These are phyloP conservation scores for Elaeis oleifera DNA, from an alignment of 202 grass and related monocot species.

Conservation along the genomic window DNA sequence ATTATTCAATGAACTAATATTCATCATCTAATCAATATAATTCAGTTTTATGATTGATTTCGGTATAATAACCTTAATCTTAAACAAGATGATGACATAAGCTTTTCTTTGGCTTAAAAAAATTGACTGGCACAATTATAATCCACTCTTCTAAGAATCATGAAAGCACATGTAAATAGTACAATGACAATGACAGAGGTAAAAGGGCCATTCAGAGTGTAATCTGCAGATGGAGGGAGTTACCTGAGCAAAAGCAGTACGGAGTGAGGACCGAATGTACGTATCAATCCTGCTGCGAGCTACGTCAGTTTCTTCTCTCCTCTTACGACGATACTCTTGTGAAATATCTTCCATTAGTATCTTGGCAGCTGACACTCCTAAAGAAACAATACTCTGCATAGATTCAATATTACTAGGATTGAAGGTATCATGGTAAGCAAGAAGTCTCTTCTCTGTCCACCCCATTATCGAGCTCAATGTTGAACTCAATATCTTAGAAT, in stretches of 20 bases:
- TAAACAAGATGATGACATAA: too few relatives aligned
- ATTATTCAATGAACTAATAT: too few relatives aligned
- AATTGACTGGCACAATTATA: too few relatives aligned
- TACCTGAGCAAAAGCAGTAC: constrained; percentile 94
- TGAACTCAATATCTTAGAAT: background rate
- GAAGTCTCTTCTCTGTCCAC: constrained; percentile 11
- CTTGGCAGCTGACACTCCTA: background rate
- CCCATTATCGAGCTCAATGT: background rate
- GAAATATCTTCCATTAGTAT: constrained; percentile 1
- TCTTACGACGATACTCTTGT: constrained; percentile 65
- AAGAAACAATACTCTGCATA: background rate
- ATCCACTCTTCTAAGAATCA: too few relatives aligned
- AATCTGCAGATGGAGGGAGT: constrained; percentile 15
- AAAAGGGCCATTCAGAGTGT: background rate
- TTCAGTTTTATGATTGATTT: too few relatives aligned
- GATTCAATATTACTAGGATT: background rate
- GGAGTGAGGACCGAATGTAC: constrained; percentile 80
- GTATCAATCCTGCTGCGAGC: constrained; percentile 72
- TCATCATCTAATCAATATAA: too few relatives aligned
- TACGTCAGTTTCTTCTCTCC: constrained; percentile 72
- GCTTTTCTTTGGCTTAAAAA: too few relatives aligned
- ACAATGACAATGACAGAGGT: background rate
- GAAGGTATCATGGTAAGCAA: constrained; percentile 10
- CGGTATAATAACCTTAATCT: too few relatives aligned
- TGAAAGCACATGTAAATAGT: too few relatives aligned